A percentile compares a stretch with the other conserved stretches of the same genome.
Evolutionary conservation across 1,139 yeast species (phyloP).

Genomic region (Hansenula lynferdii): DNA sequence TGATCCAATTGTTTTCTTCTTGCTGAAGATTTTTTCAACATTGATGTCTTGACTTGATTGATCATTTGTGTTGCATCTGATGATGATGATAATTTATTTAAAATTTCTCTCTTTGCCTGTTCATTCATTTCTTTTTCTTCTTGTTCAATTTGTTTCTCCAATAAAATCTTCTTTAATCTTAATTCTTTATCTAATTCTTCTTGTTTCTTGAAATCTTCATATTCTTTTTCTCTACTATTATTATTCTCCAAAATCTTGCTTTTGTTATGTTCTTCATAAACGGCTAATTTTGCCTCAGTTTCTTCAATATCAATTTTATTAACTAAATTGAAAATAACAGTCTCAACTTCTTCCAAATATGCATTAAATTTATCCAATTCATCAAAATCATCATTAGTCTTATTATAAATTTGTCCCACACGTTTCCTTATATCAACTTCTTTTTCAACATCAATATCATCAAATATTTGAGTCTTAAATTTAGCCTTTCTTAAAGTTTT

Average conservation of each 20-base stretch:
- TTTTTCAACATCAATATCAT: constrained; percentile 81
- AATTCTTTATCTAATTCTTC: constrained; percentile 53
- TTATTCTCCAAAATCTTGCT: constrained; percentile 74
- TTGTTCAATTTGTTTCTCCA: constrained; percentile 65
- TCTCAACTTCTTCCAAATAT: constrained; percentile 82
- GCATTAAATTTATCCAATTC: constrained; percentile 57
- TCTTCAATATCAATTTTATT: constrained; percentile 65
- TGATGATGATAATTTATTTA: constrained; percentile 60
- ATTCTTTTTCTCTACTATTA: constrained; percentile 62
- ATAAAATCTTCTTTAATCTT: constrained; percentile 52
- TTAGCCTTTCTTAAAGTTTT: constrained; percentile 81
- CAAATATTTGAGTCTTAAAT: constrained; percentile 89
- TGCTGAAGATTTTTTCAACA: constrained; percentile 59
- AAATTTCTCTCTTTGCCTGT: constrained; percentile 63
- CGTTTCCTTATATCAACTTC: constrained; percentile 89
- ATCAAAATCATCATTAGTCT: constrained; percentile 73
- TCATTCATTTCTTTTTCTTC: constrained; percentile 59
- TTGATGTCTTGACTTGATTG: constrained; percentile 54
- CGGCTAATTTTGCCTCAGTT: constrained; percentile 63
- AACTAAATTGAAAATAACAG: constrained; percentile 69
- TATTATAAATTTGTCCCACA: constrained; percentile 74
- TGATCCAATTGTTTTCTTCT: constrained; percentile 66
- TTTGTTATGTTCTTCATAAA: constrained; percentile 74
- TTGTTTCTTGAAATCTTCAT: constrained; percentile 45
- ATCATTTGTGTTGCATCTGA: constrained; percentile 45